Base-by-base conservation (phyloP, 768 basidiomycete genomes). In the Auricularia sp. region DNA sequence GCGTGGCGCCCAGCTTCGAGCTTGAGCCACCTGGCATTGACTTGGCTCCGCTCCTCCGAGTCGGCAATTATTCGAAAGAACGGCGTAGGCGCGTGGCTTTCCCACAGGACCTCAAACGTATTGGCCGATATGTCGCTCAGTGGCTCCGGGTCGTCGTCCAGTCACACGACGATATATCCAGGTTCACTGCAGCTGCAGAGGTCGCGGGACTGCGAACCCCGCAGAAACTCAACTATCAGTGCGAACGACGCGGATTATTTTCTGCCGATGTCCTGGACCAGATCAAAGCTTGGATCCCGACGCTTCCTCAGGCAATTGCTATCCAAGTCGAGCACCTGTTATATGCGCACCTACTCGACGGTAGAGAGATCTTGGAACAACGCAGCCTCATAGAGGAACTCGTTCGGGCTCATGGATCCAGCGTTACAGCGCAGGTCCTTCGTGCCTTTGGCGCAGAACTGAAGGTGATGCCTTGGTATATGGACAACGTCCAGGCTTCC, bases 321-420 rank as follows among this genome's bases (percentile, higher is more conserved):
- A 87, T 86, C 67, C 86, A 88, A 68, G 72, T 87, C 35, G 81
- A 85, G 64, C 75, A 78, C 0, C 65, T 80, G 3, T 66, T 74
- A 3, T 70, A 68, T 3, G 76, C 74, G 56, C 69, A 77, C 58
- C 62, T 74, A 14, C 75, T 85, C 18, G 83, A 86, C 68, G 71
- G 80, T 35, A 69, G 67, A 34, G 86, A 88, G 68, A 73, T 87
- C 35, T 72, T 84, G 8, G 66, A 67, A 0, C 75, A 85, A 10
- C 72, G 79, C 18, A 73, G 71, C 0, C 61, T 66, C 35, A 74
- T 86, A 36, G 66, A 70, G 2, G 14, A 67, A 0, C 67, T 82
- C 47, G 65, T 74, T 14, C 23, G 66, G 3, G 12, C 56, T 2
- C 71, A 78, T 34, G 80, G 78, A 16, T 69, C 70, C 21, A 62